phyloP scores from a whole-genome alignment of 2,329 filamentous ascomycete species.

The Fusarium denticulatum region DNA sequence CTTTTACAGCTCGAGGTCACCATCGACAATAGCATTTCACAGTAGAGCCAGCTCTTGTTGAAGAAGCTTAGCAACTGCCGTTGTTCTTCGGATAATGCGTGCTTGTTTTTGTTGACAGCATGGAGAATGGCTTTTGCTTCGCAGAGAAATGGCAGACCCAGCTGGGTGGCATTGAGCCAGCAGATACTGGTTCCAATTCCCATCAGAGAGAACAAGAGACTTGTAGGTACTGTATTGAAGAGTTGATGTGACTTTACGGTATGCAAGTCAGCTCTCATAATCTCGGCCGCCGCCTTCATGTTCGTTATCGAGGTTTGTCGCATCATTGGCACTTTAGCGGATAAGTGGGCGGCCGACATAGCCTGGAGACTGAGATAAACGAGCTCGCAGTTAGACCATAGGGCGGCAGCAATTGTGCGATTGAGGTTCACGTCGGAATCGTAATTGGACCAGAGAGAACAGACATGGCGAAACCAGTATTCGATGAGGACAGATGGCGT shows the following conservation, averaged over 20 bases:
- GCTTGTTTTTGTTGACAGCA: background rate
- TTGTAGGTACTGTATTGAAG: background rate
- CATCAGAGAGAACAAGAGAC: background rate
- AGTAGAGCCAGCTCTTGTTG: background rate
- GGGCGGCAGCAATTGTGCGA: background rate
- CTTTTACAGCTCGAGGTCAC: background rate
- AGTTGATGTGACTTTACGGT: background rate
- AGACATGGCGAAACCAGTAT: background rate
- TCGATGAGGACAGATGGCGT: background rate
- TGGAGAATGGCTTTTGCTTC: background rate
- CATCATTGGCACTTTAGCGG: background rate
- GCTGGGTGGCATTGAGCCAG: background rate
- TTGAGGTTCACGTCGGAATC: background rate
- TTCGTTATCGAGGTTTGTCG: background rate
- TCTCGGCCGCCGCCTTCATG: background rate
- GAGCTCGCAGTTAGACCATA: background rate
- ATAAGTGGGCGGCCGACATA: background rate
- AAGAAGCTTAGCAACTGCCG: background rate
- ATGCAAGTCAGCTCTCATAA: background rate
- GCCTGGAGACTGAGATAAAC: background rate
- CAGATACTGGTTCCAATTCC: background rate
- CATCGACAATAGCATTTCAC: background rate
- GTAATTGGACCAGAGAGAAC: background rate
- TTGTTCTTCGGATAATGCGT: background rate
- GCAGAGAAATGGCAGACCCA: background rate